phyloP scores from a whole-genome alignment of 257 asterid species.

The Nicotiana sylvestris region DNA sequence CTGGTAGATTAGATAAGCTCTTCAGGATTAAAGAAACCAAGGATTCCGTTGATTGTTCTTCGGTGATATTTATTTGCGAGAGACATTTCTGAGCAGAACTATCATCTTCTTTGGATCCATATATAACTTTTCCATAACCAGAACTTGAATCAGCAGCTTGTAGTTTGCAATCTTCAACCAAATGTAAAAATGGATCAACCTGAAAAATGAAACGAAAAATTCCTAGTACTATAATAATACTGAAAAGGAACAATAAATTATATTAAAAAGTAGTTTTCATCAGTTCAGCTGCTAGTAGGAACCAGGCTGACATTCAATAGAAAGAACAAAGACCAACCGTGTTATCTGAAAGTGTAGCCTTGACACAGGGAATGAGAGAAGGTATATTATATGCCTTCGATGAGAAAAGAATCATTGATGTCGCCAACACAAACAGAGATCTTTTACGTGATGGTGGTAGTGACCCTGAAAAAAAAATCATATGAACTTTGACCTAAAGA shows the following conservation, averaged over 20 bases:
- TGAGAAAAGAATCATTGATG: constrained; percentile 79
- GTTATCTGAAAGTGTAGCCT: constrained; percentile 45
- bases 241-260: not conserved
- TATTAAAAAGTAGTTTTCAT: not conserved
- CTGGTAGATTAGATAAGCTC: constrained; percentile 47
- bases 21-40: constrained; percentile 57
- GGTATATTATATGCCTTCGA: constrained; percentile 64
- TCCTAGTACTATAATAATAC: not conserved
- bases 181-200: constrained; percentile 85
- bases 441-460: constrained; percentile 87
- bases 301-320: constrained; percentile 1
- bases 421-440: constrained; percentile 83
- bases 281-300: not conserved
- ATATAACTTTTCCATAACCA: constrained; percentile 28
- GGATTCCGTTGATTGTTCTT: constrained; percentile 59
- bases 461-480: constrained; percentile 49
- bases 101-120: constrained; percentile 89
- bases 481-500: constrained; percentile 1
- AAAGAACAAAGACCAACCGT: constrained; percentile 35
- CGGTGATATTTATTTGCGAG: constrained; percentile 50
- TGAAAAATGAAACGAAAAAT: constrained; percentile 20
- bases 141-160: constrained; percentile 48
- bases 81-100: constrained; percentile 57
- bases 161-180: constrained; percentile 80
- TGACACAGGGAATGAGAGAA: constrained; percentile 52